Conservation (phyloP, 371 early-diverging fungal genomes). For the Mucor lusitanicus region DNA sequence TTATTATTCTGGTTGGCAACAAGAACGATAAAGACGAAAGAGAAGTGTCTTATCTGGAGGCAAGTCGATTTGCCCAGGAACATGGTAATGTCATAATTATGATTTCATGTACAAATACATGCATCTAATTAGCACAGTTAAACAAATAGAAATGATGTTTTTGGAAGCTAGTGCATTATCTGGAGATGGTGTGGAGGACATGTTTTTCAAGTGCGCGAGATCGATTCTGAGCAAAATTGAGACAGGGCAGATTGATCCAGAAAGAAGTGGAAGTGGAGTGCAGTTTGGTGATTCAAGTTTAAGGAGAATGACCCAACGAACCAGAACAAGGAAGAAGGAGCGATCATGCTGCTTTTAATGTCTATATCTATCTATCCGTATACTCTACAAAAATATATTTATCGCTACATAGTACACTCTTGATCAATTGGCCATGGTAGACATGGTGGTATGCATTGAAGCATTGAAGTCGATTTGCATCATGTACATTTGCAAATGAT, state of each 20-base stretch:
- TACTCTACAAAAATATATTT: not conserved
- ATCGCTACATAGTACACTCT: too few species aligned
- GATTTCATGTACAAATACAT: not conserved
- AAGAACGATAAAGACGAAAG: constrained; percentile 69
- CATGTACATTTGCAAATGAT: too few species aligned
- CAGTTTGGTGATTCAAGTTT: constrained; percentile 66
- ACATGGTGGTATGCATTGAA: too few species aligned
- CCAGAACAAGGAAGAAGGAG: constrained; percentile 54
- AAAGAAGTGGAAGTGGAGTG: constrained; percentile 63
- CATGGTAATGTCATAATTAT: constrained; percentile 45
- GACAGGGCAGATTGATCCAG: constrained; percentile 67
- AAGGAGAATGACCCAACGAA: constrained; percentile 63
- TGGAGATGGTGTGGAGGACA: constrained; percentile 64
- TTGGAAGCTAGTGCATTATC: constrained; percentile 64
- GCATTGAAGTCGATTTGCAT: too few species aligned
- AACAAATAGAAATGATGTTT: constrained; percentile 58
- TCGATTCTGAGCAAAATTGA: constrained; percentile 64
- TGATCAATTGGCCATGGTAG: too few species aligned
- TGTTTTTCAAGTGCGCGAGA: constrained; percentile 63
- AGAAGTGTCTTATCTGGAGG: constrained; percentile 68
- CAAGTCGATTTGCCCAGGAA: constrained; percentile 69
- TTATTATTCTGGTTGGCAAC: constrained; percentile 74
- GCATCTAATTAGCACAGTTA: not conserved
- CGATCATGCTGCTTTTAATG: constrained; percentile 53
- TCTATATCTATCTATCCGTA: not conserved